Conservation (phyloP, 768 basidiomycete species). For the Strobilomyces dryophilus region DNA sequence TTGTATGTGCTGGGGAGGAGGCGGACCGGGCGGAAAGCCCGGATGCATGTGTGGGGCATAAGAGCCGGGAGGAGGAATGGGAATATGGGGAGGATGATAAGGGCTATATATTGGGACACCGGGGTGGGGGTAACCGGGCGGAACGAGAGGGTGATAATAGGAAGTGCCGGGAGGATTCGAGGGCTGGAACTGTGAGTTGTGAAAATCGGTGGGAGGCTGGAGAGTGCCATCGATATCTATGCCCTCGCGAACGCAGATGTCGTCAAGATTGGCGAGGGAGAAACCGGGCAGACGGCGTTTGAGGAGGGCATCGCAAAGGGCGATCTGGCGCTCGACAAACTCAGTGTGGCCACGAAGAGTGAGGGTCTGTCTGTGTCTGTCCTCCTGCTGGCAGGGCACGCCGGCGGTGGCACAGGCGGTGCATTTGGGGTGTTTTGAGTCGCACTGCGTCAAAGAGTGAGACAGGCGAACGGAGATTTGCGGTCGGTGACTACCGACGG, state of each 20-base stretch:
- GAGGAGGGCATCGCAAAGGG: conserved; percentile 74
- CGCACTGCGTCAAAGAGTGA: conserved; percentile 58
- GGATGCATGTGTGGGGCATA: conserved; percentile 62
- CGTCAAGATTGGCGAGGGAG: conserved; percentile 61
- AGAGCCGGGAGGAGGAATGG: conserved; percentile 38
- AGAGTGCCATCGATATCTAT: conserved; percentile 42
- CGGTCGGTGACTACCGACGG: conserved; percentile 73
- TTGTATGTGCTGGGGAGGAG: conserved; percentile 37
- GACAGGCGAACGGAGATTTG: conserved; percentile 65
- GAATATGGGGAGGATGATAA: conserved; percentile 38
- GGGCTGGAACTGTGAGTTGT: conserved; percentile 33
- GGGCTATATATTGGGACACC: conserved; percentile 39
- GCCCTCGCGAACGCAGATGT: conserved; percentile 60
- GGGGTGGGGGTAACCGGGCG: conserved; percentile 45
- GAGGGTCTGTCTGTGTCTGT: conserved; percentile 82
- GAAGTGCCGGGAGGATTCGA: conserved; percentile 24
- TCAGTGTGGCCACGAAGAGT: conserved; percentile 83
- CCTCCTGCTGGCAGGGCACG: conserved; percentile 80
- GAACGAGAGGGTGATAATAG: conserved; percentile 35
- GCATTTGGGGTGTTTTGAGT: conserved; percentile 85
- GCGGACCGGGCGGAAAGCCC: conserved; percentile 39
- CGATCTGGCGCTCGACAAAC: conserved; percentile 74
- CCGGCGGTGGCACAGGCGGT: conserved; percentile 81
- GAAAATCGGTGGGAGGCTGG: conserved; percentile 28
- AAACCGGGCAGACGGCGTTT: conserved; percentile 70